Base-by-base conservation (phyloP, 805 yeast species). In the Suhomyces pyralidae region DNA sequence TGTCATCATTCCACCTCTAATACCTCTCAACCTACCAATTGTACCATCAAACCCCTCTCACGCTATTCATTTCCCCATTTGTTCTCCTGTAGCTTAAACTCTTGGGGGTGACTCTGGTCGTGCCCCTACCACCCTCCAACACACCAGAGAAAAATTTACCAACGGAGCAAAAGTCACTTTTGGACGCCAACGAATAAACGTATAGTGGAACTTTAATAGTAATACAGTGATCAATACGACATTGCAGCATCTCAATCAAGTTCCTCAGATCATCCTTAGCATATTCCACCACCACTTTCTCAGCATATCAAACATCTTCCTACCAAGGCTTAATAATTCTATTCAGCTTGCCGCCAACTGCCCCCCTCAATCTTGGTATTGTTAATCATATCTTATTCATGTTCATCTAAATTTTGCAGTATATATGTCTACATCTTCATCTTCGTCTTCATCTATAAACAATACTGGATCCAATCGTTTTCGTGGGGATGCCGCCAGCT, bases 401-500 rank as follows among this genome's bases (percentile, higher is more conserved):
- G 53, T 46, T 32, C 50, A 51, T 43, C 26, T 51, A 45, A 42
- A 17, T 10, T 20, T 42, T 24, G 42, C 38, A 32, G 40, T 36
- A 32, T 46, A 14, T 34, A 50, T 53, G 56, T 54, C 57, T 43
- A 46, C 55, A 19, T 36, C 50, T 36, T 48, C 53, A 47, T 46
- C 49, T 42, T 62, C 65, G 53, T 57, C 68, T 50, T 59, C 67
- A 49, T 63, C 64, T 46, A 57, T 68, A 40, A 56, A 66, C 19
- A 62, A 59, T 48, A 53, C 68, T 40, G 73, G 74, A 7, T 66
- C 73, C 49, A 62, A 62, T 55, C 69, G 73, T 49, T 71, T 71
- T 59, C 73, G 75, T 59, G 67, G 69, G 40, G 75, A 70, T 60
- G 75, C 73, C 15, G 71, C 73, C 51, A 66, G 68, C 43, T 71